phyloP scores from a whole-genome alignment of 2,329 filamentous ascomycete genomes.

The Hypoxylon sp. region DNA sequence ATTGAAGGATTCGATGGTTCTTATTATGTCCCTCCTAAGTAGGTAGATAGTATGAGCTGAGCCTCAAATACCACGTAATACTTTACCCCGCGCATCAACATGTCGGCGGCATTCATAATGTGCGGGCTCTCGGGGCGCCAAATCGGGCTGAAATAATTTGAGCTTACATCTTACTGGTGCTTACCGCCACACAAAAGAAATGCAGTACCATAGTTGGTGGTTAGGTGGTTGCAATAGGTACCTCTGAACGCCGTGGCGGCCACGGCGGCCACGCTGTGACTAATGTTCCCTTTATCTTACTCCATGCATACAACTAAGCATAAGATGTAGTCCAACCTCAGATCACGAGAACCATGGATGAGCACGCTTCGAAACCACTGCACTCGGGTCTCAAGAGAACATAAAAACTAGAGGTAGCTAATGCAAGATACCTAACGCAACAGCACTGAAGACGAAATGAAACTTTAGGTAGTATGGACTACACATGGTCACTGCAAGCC shows the following conservation, averaged over 20 bases:
- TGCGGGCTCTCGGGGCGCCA: background rate
- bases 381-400: background rate
- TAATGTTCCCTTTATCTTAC: background rate
- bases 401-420: background rate
- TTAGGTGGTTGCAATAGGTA: background rate
- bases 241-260: too few relatives aligned
- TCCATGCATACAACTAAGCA: background rate
- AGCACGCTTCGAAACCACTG: background rate
- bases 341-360: background rate
- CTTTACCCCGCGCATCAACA: background rate
- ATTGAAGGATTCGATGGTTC: background rate
- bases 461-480: background rate
- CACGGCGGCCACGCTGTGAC: too few relatives aligned
- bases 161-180: background rate
- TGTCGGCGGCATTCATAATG: background rate
- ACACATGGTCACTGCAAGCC: background rate
- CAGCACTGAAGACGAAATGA: background rate
- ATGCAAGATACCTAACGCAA: background rate
- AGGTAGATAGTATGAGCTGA: background rate
- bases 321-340: background rate
- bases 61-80: background rate
- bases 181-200: background rate
- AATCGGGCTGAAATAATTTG: background rate
- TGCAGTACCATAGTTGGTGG: background rate
- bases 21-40: background rate